These are phyloP conservation scores for Gossypium herbaceum DNA, from an alignment of 345 rosid genomes.

Conservation along the genomic window DNA sequence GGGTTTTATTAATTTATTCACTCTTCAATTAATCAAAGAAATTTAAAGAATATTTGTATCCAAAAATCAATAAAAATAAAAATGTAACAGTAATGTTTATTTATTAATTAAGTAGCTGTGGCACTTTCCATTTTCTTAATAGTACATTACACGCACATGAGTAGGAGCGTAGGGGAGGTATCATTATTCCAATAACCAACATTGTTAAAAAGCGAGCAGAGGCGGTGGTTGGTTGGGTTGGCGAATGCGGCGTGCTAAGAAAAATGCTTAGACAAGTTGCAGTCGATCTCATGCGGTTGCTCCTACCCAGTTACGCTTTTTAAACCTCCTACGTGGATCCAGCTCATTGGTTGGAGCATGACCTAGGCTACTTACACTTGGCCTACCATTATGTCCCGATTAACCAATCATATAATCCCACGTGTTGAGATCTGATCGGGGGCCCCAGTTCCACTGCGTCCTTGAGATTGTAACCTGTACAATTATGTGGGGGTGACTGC, in stretches of 20 bases:
- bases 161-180: background rate
- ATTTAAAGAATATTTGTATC: too few species aligned
- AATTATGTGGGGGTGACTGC: constrained; percentile 33
- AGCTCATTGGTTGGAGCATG: background rate
- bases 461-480: constrained; percentile 30
- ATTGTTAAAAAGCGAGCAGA: background rate
- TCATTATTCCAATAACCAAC: constrained; percentile 19
- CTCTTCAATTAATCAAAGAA: too few species aligned
- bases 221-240: constrained; percentile 15
- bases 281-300: constrained; percentile 1
- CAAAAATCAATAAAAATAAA: too few species aligned
- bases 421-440: background rate
- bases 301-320: background rate
- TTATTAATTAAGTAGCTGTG: too few species aligned
- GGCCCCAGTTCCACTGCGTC: background rate
- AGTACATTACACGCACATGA: background rate
- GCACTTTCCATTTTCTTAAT: background rate
- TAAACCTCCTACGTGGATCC: constrained; percentile 13
- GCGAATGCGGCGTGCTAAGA: background rate
- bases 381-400: background rate
- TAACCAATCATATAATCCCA: background rate
- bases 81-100: too few species aligned
- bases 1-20: background rate
- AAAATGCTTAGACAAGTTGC: background rate
- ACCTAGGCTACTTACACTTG: background rate